Conservation (phyloP, 1,284 basidiomycete species). For the Irpex sp. region DNA sequence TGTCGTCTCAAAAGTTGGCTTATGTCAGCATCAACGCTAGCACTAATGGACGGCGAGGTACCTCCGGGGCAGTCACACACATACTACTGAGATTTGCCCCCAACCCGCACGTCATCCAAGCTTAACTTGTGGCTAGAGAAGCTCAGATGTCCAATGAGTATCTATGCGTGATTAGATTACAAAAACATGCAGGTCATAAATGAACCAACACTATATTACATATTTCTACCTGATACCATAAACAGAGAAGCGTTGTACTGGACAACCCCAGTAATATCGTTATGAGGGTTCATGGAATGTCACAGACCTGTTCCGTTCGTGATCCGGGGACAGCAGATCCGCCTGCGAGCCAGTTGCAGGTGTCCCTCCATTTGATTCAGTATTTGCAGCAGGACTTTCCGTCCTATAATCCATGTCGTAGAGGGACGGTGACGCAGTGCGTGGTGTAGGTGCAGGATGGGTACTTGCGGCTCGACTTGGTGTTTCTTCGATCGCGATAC, state of each 20-base stretch:
- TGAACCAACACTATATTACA: not conserved
- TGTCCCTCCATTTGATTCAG: not conserved
- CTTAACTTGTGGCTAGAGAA: too few species aligned
- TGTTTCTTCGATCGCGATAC: not conserved
- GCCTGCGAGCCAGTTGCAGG: not conserved
- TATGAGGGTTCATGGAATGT: not conserved
- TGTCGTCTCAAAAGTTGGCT: not conserved
- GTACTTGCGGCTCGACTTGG: slow-evolving; percentile 2
- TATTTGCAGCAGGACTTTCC: slow-evolving; percentile 9
- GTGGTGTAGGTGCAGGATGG: slow-evolving; percentile 11
- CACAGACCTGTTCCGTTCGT: not conserved
- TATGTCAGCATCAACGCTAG: not conserved
- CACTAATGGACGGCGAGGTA: too few species aligned
- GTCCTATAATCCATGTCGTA: slow-evolving; percentile 16
- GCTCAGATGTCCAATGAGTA: too few species aligned
- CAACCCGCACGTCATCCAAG: not conserved
- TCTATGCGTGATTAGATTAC: not conserved
- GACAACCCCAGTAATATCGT: not conserved
- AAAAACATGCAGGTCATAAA: not conserved
- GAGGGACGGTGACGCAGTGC: slow-evolving; percentile 19
- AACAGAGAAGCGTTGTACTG: not conserved
- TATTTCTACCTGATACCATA: not conserved
- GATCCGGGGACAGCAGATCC: not conserved
- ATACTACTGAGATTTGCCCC: not conserved
- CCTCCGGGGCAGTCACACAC: not conserved